Percentiles rank a stretch among this genome's conserved stretches.
phyloP scores from a whole-genome alignment of 495 filamentous ascomycete species.

The Neohortaea acidophila region DNA sequence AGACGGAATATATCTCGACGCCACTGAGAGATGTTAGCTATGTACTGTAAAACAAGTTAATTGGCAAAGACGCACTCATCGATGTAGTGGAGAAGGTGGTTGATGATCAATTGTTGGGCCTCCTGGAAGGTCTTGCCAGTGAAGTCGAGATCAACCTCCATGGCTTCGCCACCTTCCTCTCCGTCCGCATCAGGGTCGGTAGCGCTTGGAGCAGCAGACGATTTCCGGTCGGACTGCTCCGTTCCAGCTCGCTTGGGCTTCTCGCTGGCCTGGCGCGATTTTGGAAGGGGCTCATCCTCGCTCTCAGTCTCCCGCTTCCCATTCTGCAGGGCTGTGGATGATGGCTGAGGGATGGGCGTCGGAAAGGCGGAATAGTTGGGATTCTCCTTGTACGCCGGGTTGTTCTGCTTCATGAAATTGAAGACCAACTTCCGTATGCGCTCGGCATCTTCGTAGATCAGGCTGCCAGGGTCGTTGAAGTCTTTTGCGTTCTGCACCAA shows the following conservation, averaged over 20 bases:
- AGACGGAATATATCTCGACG: constrained; percentile 44
- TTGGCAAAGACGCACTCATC: constrained; percentile 38
- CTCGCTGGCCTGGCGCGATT: neutral
- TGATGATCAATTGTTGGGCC: constrained; percentile 67
- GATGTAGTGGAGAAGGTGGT: constrained; percentile 47
- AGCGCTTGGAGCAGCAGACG: constrained; percentile 28
- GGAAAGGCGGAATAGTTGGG: constrained; percentile 45
- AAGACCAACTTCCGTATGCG: constrained; percentile 57
- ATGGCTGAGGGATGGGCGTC: constrained; percentile 42
- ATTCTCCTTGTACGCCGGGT: constrained; percentile 49
- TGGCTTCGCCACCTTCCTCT: constrained; percentile 25
- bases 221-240: constrained; percentile 9
- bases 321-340: constrained; percentile 1
- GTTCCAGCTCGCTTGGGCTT: constrained; percentile 3
- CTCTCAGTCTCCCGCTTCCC: constrained; percentile 10
- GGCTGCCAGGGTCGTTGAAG: constrained; percentile 48
- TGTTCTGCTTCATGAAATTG: constrained; percentile 59
- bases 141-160: constrained; percentile 36
- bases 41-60: constrained; percentile 7
- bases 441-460: constrained; percentile 58
- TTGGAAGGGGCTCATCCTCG: neutral
- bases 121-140: constrained; percentile 53
- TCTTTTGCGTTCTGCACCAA: constrained; percentile 64
- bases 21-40: constrained; percentile 26
- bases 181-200: constrained; percentile 28